A percentile compares a stretch with the other conserved stretches of the same genome.
These are phyloP conservation scores for Begonia loranthoides DNA, from an alignment of 306 rosid species.

Conservation along the genomic window DNA sequence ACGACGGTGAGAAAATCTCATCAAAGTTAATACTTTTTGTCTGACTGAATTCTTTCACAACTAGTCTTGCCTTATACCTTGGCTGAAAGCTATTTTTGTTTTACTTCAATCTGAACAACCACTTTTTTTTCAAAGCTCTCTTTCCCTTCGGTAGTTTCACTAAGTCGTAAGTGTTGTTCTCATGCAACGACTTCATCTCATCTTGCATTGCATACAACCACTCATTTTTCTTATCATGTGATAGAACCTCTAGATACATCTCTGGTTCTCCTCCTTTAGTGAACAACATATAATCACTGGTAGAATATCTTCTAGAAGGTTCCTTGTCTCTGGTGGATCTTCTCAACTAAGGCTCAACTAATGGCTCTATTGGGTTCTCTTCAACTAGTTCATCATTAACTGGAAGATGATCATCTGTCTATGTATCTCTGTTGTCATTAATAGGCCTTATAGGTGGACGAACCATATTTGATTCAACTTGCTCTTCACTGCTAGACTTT, in stretches of 20 bases:
- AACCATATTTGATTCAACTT: too few relatives aligned
- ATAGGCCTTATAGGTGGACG: too few relatives aligned
- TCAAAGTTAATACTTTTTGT: slow-evolving; percentile 1
- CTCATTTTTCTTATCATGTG: background rate
- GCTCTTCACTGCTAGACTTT: too few relatives aligned
- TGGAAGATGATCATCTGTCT: too few relatives aligned
- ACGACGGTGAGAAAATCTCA: slow-evolving; percentile 3
- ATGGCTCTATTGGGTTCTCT: background rate
- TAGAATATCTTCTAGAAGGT: background rate
- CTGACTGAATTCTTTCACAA: background rate
- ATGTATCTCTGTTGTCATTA: too few relatives aligned
- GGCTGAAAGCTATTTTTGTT: background rate
- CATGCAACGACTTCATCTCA: background rate
- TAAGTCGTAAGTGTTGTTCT: background rate
- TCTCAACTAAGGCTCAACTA: background rate
- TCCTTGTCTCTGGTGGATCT: background rate
- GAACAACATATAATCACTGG: background rate
- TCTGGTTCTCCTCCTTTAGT: background rate
- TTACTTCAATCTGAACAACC: background rate
- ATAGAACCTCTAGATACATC: background rate
- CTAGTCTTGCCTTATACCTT: background rate
- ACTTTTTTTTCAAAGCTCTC: too few relatives aligned
- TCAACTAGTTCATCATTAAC: too few relatives aligned
- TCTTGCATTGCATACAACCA: background rate
- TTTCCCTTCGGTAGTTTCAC: background rate